These are phyloP conservation scores for Pichia sp. DNA, from an alignment of 1,139 yeast genomes.

Conservation along the genomic window DNA sequence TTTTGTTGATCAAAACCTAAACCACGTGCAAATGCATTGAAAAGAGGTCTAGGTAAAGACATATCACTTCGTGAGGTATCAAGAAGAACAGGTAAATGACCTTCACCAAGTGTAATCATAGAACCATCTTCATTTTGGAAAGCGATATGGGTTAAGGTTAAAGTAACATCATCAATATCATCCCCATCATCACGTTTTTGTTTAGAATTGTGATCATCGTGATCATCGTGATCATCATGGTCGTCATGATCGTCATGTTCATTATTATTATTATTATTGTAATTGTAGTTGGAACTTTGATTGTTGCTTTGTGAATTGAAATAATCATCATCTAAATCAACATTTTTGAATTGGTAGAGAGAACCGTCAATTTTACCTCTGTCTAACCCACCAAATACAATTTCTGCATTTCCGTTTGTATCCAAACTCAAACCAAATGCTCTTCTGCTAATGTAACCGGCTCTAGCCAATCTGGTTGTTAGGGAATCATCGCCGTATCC, in stretches of 20 bases:
- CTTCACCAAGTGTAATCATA: background rate
- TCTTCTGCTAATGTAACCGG: background rate
- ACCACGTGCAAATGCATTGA: background rate
- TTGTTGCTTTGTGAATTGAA: too few species aligned
- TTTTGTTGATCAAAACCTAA: background rate
- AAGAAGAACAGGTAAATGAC: background rate
- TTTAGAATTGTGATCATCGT: background rate
- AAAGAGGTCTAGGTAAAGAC: background rate
- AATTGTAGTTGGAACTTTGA: too few species aligned
- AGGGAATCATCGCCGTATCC: background rate
- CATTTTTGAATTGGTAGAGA: background rate
- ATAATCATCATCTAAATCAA: too few species aligned
- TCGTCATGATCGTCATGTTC: too few species aligned
- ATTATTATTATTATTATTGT: too few species aligned
- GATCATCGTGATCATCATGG: background rate
- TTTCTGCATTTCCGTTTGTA: background rate
- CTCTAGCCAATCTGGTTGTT: background rate
- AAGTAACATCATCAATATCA: background rate
- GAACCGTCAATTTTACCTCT: background rate
- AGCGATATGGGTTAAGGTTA: background rate
- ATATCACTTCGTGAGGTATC: background rate
- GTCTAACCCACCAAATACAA: background rate
- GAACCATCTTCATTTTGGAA: background rate
- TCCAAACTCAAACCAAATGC: background rate
- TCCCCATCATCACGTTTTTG: background rate